phyloP scores from a whole-genome alignment of 2,329 filamentous ascomycete genomes.

The Botrytis paeoniae region DNA sequence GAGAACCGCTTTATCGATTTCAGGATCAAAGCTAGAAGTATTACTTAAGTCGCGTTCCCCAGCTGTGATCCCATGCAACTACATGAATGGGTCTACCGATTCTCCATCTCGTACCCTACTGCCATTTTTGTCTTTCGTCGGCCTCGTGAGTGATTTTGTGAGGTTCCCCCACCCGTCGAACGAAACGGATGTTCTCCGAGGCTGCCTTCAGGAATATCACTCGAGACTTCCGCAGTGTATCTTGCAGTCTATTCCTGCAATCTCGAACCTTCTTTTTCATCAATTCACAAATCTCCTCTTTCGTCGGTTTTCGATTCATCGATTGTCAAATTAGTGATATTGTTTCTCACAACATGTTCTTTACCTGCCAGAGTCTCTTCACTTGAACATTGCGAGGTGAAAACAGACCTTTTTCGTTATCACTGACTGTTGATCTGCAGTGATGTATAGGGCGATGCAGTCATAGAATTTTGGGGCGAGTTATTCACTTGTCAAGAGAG shows the following conservation, averaged over 20 bases:
- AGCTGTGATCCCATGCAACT: not conserved
- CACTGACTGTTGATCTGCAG: not conserved
- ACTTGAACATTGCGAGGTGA: not conserved
- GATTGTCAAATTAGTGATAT: not conserved
- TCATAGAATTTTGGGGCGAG: not conserved
- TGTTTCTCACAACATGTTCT: not conserved
- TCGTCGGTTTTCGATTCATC: not conserved
- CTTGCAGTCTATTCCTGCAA: not conserved
- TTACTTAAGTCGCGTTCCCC: not conserved
- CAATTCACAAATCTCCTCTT: not conserved
- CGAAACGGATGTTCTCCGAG: not conserved
- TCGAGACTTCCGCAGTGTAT: not conserved
- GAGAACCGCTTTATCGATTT: not conserved
- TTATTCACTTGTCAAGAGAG: not conserved
- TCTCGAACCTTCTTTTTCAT: not conserved
- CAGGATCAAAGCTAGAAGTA: not conserved
- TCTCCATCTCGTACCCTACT: not conserved
- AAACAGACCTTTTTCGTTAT: not conserved
- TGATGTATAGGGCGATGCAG: not conserved
- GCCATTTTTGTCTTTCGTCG: not conserved
- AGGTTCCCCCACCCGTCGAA: not conserved
- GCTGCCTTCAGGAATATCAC: not conserved
- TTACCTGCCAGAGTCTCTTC: not conserved
- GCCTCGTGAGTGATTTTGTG: not conserved
- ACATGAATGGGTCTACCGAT: not conserved